Conservation (phyloP, 495 filamentous ascomycete species). For the Chlorociboria aeruginascens region DNA sequence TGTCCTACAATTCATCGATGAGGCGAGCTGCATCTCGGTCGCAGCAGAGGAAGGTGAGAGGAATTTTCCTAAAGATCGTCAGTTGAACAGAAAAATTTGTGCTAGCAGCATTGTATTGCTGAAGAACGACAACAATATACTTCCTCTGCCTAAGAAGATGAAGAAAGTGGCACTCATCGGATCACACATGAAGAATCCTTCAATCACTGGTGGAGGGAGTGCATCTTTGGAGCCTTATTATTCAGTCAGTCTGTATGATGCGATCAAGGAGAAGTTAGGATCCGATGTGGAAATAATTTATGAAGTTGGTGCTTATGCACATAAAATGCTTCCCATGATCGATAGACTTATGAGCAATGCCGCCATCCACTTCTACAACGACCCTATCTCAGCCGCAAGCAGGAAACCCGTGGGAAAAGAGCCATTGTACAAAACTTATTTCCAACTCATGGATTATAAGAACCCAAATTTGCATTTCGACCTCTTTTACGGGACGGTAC, state of each 20-base stretch:
- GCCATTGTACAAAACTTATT: slow-evolving; percentile 36
- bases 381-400: slow-evolving; percentile 45
- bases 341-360: slow-evolving; percentile 19
- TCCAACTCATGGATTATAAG: slow-evolving; percentile 51
- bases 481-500: slow-evolving; percentile 50
- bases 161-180: slow-evolving; percentile 38
- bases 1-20: slow-evolving; percentile 45
- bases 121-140: slow-evolving; percentile 52
- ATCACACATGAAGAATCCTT: slow-evolving; percentile 56
- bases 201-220: slow-evolving; percentile 57
- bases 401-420: slow-evolving; percentile 42
- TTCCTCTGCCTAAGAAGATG: slow-evolving; percentile 51
- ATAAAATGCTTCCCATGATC: slow-evolving; percentile 45
- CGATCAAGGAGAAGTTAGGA: slow-evolving; percentile 38
- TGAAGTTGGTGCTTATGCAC: slow-evolving; percentile 44
- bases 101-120: slow-evolving; percentile 58
- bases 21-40: slow-evolving; percentile 19
- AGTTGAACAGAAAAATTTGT: slow-evolving; percentile 40
- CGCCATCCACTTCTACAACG: slow-evolving; percentile 22
- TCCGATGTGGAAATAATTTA: slow-evolving; percentile 27
- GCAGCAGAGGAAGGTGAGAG: slow-evolving; percentile 4
- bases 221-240: slow-evolving; percentile 57
- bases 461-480: slow-evolving; percentile 42
- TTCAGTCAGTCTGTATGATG: slow-evolving; percentile 51
- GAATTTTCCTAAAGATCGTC: slow-evolving; percentile 22